Conservation (phyloP, 768 basidiomycete species). For the Lepiota venenata region DNA sequence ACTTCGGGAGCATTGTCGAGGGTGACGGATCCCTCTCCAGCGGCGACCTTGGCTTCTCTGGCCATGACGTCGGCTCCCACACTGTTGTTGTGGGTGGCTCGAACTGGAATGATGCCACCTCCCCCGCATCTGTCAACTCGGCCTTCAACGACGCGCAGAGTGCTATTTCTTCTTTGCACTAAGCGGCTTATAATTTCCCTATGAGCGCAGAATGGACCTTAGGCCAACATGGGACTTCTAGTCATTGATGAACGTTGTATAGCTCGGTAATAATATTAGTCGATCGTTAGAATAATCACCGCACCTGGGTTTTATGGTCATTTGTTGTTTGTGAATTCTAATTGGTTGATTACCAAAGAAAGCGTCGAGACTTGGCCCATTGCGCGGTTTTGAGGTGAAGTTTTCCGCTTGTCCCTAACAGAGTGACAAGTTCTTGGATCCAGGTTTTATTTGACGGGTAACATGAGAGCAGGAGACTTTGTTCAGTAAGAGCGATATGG, state of each 20-base stretch:
- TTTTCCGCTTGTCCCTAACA: too few relatives aligned
- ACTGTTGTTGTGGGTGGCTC: conserved; percentile 31
- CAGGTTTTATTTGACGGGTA: too few relatives aligned
- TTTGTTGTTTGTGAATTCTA: neutral
- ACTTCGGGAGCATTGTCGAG: conserved; percentile 24
- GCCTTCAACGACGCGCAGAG: conserved; percentile 1
- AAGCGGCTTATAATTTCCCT: neutral
- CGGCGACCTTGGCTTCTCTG: conserved; percentile 28
- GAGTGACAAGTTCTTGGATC: too few relatives aligned
- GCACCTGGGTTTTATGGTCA: too few relatives aligned
- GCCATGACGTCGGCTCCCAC: conserved; percentile 27
- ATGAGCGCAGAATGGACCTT: neutral
- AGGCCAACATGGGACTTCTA: neutral
- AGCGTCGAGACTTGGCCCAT: too few relatives aligned
- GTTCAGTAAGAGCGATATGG: too few relatives aligned
- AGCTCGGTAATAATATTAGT: too few relatives aligned
- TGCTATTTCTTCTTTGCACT: neutral
- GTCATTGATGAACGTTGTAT: neutral
- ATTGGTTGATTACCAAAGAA: too few relatives aligned
- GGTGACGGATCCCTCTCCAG: conserved; percentile 26
- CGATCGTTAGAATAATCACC: too few relatives aligned
- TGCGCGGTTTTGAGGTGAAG: too few relatives aligned
- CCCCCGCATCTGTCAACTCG: conserved; percentile 13
- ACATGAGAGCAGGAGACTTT: too few relatives aligned
- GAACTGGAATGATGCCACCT: conserved; percentile 34